Base-by-base conservation (phyloP, 305 asterid species). In the Solanum aculeatissimum region DNA sequence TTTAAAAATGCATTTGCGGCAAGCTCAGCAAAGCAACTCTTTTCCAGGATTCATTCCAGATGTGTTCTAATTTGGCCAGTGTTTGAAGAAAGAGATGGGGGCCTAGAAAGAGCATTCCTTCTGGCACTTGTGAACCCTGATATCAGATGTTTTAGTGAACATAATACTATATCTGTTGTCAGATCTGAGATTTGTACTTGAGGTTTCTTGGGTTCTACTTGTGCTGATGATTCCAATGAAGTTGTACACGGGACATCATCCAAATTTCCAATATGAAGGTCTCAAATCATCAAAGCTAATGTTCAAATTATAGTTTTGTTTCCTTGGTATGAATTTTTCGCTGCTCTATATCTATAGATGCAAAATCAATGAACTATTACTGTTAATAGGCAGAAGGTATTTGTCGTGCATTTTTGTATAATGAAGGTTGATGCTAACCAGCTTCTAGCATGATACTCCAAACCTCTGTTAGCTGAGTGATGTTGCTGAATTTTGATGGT, bases 1-100 rank as follows among this genome's bases (percentile, higher is more conserved):
- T 8, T 91, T 96, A 90, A 84, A 86, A 13, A 77, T 95, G 93
- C 98, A 90, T 83, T 57, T 96, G 89, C 93, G 87, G 8, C 97
- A 93, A 86, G 94, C 94, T 79, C 91, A 92, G 90, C 93, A 89
- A 83, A 84, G 85, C 91, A 94, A 86, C 89, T 84, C 93, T 70
- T 87, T 93, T 53, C 92, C 90, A 1, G 97, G 96, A 63, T 94
- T 89, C 89, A 85, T 91, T 83, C 97, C 96, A 3, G 98, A 96
- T 83, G 88, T 96, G 54, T 96, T 92, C 89, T 96, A 74, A 91
- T 87, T 63, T 29, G 7, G 47, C 7, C 27, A 77, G 29, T 29
- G 25, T 27, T 77, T 23, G 29, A 51, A 49, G 82, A 6, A 77
- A 15, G 68, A 79, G 81, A 81, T 38, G 32, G 32, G 32, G 47